These are phyloP conservation scores for Fusarium tuaranense DNA, from an alignment of 2,329 filamentous ascomycete species.

Conservation along the genomic window DNA sequence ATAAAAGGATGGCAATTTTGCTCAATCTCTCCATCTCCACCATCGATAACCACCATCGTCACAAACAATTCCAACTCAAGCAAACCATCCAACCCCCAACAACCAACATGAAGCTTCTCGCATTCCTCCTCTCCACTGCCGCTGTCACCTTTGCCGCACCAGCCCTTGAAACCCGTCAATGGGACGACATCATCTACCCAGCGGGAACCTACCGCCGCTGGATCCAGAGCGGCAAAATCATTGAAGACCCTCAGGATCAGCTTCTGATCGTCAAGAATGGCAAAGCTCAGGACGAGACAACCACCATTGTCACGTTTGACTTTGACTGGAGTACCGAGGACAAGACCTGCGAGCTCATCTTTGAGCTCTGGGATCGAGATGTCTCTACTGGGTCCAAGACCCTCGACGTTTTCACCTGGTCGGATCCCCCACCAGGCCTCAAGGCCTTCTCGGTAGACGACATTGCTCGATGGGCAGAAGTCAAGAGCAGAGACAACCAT, in stretches of 20 bases:
- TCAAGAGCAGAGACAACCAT: conserved; percentile 13
- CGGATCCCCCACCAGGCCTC: neutral
- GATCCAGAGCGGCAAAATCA: conserved; percentile 1
- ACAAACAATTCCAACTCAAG: neutral
- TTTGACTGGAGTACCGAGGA: conserved; percentile 6
- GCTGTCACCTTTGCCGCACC: neutral
- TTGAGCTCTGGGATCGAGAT: conserved; percentile 22
- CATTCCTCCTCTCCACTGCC: neutral
- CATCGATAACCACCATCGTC: neutral
- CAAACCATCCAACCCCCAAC: neutral
- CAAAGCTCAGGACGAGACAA: conserved; percentile 9
- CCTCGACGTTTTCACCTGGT: conserved; percentile 16
- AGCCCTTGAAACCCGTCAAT: neutral
- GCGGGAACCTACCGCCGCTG: conserved; percentile 13
- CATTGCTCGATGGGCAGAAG: neutral
- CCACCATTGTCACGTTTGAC: conserved; percentile 14
- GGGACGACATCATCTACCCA: conserved; percentile 5
- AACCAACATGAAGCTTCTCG: conserved; percentile 1
- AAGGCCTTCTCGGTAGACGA: neutral
- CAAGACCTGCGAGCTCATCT: conserved; percentile 17
- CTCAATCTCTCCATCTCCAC: neutral
- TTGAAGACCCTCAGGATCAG: conserved; percentile 15
- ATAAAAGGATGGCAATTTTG: neutral
- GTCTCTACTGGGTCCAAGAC: conserved; percentile 6
- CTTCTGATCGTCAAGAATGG: conserved; percentile 18